Conservation (phyloP, 1,284 basidiomycete species). For the Malassezia cuniculi region DNA sequence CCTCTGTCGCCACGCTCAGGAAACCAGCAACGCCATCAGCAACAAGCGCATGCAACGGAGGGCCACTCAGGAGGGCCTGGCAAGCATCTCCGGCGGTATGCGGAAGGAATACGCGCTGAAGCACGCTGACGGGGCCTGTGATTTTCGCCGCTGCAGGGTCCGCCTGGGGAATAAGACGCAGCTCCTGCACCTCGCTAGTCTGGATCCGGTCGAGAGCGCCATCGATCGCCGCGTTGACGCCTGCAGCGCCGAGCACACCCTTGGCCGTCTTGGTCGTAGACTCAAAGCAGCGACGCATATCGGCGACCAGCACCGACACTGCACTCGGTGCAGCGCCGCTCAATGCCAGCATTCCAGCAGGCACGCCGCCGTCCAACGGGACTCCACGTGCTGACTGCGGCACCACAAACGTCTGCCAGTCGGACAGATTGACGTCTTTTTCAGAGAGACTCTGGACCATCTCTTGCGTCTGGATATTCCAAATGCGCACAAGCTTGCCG, state of each 20-base stretch:
- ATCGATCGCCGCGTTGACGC: background rate
- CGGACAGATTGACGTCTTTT: constrained; percentile 59
- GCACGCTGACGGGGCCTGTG: too few species aligned
- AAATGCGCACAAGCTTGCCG: constrained; percentile 64
- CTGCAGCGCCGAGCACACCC: constrained; percentile 5
- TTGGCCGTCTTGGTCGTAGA: constrained; percentile 19
- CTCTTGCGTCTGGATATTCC: constrained; percentile 74
- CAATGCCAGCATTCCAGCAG: constrained; percentile 23
- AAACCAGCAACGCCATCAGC: constrained; percentile 1
- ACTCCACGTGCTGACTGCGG: constrained; percentile 17
- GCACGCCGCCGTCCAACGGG: constrained; percentile 16
- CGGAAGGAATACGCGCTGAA: too few species aligned
- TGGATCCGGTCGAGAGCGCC: background rate
- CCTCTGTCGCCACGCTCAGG: constrained; percentile 1
- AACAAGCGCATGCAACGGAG: too few species aligned
- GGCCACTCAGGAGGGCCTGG: too few species aligned
- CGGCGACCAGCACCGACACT: constrained; percentile 23
- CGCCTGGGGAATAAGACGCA: constrained; percentile 9
- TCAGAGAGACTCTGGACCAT: constrained; percentile 68
- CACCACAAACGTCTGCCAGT: constrained; percentile 11
- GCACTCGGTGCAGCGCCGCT: constrained; percentile 17
- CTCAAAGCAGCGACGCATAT: constrained; percentile 34
- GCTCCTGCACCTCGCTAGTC: background rate
- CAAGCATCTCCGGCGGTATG: too few species aligned
- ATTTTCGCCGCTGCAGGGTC: constrained; percentile 1